These are phyloP conservation scores for Apophysomyces sp. DNA, from an alignment of 371 early-diverging fungal species.

Conservation along the genomic window DNA sequence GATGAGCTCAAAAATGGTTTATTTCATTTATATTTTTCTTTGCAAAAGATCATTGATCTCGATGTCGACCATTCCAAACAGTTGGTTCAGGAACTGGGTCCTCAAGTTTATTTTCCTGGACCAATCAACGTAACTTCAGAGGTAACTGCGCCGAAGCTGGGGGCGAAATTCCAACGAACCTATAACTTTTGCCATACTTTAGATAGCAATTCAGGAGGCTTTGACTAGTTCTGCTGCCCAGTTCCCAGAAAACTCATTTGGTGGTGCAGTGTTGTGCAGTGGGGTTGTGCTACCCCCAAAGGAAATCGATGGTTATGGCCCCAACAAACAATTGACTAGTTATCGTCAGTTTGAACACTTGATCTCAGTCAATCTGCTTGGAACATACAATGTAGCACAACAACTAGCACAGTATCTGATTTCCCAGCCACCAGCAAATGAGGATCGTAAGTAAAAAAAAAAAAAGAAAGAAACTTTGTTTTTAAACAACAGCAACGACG, in stretches of 20 bases:
- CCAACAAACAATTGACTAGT: conserved; percentile 30
- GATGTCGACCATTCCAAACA: conserved; percentile 26
- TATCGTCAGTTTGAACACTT: conserved; percentile 48
- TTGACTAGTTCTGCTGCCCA: conserved; percentile 26
- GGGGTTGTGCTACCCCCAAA: conserved; percentile 40
- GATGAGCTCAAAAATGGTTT: too few species aligned
- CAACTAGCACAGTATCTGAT: conserved; percentile 50
- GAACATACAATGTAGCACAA: conserved; percentile 61
- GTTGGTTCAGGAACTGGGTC: conserved; percentile 27
- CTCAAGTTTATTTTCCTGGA: conserved; percentile 39
- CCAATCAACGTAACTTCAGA: conserved; percentile 48
- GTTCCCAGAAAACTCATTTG: conserved; percentile 27
- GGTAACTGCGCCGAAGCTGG: too few species aligned
- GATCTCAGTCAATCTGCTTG: conserved; percentile 53
- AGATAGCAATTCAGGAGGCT: conserved; percentile 29
- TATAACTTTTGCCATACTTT: too few species aligned
- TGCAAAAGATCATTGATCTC: conserved; percentile 50
- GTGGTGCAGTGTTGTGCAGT: conserved; percentile 52
- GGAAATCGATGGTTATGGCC: conserved; percentile 28
- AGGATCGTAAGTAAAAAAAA: conserved; percentile 26
- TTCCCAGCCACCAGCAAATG: conserved; percentile 32
- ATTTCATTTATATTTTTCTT: not conserved
- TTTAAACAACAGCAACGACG: not conserved
- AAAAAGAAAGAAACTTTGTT: not conserved
- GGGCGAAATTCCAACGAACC: too few species aligned